These are phyloP conservation scores for Trichoderma polysporum DNA, from an alignment of 2,329 filamentous ascomycete genomes.

Conservation along the genomic window DNA sequence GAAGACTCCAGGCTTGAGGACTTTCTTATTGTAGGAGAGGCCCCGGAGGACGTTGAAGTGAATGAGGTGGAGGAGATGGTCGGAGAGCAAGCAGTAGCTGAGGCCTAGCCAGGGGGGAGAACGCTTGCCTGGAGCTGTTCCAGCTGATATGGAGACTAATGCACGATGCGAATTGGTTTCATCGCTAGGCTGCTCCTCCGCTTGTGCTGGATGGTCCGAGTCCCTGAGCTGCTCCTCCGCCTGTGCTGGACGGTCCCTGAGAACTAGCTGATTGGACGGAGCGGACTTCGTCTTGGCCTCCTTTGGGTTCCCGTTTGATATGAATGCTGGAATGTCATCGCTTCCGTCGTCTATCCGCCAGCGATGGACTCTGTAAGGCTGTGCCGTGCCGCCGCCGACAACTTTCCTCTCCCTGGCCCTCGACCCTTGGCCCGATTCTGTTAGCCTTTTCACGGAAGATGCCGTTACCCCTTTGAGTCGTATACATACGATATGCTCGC, in stretches of 20 bases:
- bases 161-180: background rate
- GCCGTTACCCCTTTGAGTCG: background rate
- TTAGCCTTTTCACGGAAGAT: background rate
- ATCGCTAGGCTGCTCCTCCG: background rate
- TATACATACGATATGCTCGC: conserved; percentile 11
- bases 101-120: background rate
- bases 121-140: background rate
- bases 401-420: background rate
- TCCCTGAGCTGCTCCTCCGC: background rate
- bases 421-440: background rate
- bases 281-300: background rate
- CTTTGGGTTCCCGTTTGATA: background rate
- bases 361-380: conserved; percentile 6
- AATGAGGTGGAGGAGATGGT: conserved; percentile 15
- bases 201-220: background rate
- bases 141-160: background rate
- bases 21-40: conserved; percentile 8
- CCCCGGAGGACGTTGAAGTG: conserved; percentile 16
- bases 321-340: background rate
- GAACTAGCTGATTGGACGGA: background rate
- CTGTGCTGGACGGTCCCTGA: background rate
- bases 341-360: conserved; percentile 4
- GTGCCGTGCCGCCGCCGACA: background rate
- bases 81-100: conserved; percentile 7
- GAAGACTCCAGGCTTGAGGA: background rate